These are phyloP conservation scores for Aegilops speltoides DNA, from an alignment of 176 grass and related monocot genomes.

Conservation along the genomic window DNA sequence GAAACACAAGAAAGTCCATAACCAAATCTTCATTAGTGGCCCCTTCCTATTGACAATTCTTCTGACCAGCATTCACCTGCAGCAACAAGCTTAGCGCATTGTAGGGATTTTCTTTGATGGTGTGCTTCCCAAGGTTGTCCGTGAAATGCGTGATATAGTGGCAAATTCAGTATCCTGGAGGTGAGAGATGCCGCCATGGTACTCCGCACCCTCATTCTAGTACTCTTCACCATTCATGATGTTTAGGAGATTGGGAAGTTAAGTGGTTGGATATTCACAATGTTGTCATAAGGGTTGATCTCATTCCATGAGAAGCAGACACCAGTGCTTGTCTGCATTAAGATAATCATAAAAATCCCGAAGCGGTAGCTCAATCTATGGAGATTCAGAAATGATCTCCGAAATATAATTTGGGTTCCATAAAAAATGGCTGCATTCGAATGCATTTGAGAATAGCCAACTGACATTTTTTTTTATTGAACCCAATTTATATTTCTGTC, in stretches of 20 bases:
- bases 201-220: not conserved
- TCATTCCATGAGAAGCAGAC: slow-evolving; percentile 23
- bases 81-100: slow-evolving; percentile 43
- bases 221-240: slow-evolving; percentile 27
- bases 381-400: not conserved
- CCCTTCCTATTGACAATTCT: not conserved
- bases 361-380: not conserved
- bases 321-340: slow-evolving; percentile 39
- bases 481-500: no score
- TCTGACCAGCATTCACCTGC: not conserved
- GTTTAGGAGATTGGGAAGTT: not conserved
- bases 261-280: not conserved
- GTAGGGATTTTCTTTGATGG: slow-evolving; percentile 26
- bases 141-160: slow-evolving; percentile 33
- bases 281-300: not conserved
- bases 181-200: not conserved
- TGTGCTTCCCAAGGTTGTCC: slow-evolving; percentile 14
- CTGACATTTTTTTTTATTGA: no score
- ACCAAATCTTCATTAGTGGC: not conserved
- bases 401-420: no score
- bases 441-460: no score
- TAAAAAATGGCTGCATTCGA: no score
- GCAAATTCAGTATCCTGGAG: slow-evolving; percentile 43
- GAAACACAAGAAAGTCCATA: not conserved
- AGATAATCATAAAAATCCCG: slow-evolving; percentile 21